Conservation (phyloP, 2,329 filamentous ascomycete genomes). For the Calonectria fujianensis region DNA sequence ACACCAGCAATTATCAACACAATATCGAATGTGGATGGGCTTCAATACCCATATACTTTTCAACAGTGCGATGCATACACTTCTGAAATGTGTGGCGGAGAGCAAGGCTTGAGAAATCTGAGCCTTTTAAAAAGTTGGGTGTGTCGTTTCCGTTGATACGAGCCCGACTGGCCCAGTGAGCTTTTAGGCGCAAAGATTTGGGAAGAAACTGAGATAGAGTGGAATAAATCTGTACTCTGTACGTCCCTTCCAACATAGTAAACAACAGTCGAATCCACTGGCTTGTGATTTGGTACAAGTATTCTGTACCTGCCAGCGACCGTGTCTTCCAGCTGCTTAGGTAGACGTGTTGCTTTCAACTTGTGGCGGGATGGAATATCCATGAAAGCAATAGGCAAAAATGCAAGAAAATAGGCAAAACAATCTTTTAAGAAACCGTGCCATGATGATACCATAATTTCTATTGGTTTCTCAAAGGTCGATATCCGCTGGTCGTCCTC, state of each 20-base stretch:
- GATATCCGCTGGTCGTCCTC: neutral
- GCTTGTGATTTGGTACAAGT: neutral
- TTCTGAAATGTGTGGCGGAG: neutral
- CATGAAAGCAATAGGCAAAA: too few relatives aligned
- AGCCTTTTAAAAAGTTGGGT: neutral
- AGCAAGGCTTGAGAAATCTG: neutral
- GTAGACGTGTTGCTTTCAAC: neutral
- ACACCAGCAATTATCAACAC: neutral
- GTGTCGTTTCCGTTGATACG: neutral
- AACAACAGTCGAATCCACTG: neutral
- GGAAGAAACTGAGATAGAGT: neutral
- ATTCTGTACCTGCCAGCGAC: neutral
- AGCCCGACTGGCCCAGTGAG: fast-evolving
- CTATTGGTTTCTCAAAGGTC: neutral
- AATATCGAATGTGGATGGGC: neutral
- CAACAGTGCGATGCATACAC: neutral
- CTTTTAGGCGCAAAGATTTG: neutral
- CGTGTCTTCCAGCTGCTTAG: neutral
- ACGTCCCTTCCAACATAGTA: neutral
- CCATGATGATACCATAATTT: neutral
- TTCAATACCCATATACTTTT: neutral
- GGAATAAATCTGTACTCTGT: neutral
- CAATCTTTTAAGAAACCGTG: too few relatives aligned
- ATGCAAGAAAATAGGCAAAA: fast-evolving
- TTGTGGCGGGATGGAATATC: neutral